Base-by-base conservation (phyloP, 2,329 filamentous ascomycete genomes). In the Hypoxylon rubiginosum region DNA sequence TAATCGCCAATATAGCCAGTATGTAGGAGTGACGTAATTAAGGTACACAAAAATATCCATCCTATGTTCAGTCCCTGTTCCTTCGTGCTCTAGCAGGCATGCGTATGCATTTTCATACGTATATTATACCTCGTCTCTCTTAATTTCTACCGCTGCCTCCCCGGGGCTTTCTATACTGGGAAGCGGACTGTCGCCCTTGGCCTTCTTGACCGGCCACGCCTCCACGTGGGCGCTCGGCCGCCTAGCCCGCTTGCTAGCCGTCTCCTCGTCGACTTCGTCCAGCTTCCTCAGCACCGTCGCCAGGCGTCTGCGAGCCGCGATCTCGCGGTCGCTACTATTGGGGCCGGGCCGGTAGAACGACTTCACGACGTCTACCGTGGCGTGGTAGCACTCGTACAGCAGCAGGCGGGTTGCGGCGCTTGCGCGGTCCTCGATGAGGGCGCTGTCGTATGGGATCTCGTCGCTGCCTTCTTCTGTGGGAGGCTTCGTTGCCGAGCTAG, bases 301-400 rank as follows among this genome's bases (percentile, higher is more conserved):
- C 34, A 90, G 75, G 17, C 80, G 82, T 68, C 83, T 83, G 36
- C 88, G 76, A 1, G 85, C 87, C 7, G 82, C 82, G 11, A 89
- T 79, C 73, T 90, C 87, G 4, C 81, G 78, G 15, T 77, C 78
- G 51, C 80, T 84, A 64, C 84, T 85, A 57, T 84, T 82, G 2
- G 72, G 74, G 17, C 71, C 64, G 3, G 85, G 84, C 1, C 85
- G 81, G 71, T 87, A 88, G 71, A 87, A 87, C 66, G 87, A 85
- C 32, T 76, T 79, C 2, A 88, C 86, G 4, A 90, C 82, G 41
- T 79, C 76, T 4, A 83, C 81, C 0, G 84, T 78, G 3, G 85
- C 82, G 67, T 88, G 85, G 72, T 88, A 89, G 71, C 85, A 86
- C 66, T 85, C 82, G 75, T 90, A 90, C 2, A 90, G 75, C 1